Evolutionary conservation across 2,329 filamentous ascomycete species (phyloP).

Genomic region (Cladophialophora bantiana): DNA sequence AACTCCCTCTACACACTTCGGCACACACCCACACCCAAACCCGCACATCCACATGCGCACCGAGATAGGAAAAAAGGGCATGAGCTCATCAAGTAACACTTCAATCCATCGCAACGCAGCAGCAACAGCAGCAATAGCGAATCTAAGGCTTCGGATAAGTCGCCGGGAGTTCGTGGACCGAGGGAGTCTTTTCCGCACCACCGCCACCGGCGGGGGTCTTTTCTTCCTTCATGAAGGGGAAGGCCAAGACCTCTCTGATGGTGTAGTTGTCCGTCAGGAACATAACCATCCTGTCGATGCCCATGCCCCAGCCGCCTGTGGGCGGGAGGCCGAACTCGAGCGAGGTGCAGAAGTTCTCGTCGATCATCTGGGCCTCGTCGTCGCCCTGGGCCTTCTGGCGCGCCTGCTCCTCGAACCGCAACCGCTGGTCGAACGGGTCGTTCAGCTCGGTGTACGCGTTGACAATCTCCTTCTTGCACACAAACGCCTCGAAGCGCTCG

Average conservation of each 20-base stretch:
- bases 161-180: constrained; percentile 57
- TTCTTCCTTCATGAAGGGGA: constrained; percentile 98
- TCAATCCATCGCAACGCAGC: not conserved
- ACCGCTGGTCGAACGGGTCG: constrained; percentile 91
- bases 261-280: constrained; percentile 94
- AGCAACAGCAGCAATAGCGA: not conserved
- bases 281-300: constrained; percentile 93
- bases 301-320: constrained; percentile 95
- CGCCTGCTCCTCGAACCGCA: constrained; percentile 93
- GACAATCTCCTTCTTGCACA: constrained; percentile 95
- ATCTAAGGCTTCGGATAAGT: constrained; percentile 4
- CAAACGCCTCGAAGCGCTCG: constrained; percentile 97
- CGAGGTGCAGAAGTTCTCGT: constrained; percentile 91
- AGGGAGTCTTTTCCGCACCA: constrained; percentile 45
- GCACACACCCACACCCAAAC: no score
- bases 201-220: constrained; percentile 49
- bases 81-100: not conserved
- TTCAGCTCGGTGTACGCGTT: constrained; percentile 99
- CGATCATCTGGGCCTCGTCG: constrained; percentile 93
- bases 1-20: no score
- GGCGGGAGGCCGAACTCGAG: constrained; percentile 92
- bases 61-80: not conserved
- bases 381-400: constrained; percentile 95
- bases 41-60: no score
- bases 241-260: constrained; percentile 94